Evolutionary conservation across 2,329 filamentous ascomycete genomes (phyloP).

Genomic region (Sporothrix pallida): DNA sequence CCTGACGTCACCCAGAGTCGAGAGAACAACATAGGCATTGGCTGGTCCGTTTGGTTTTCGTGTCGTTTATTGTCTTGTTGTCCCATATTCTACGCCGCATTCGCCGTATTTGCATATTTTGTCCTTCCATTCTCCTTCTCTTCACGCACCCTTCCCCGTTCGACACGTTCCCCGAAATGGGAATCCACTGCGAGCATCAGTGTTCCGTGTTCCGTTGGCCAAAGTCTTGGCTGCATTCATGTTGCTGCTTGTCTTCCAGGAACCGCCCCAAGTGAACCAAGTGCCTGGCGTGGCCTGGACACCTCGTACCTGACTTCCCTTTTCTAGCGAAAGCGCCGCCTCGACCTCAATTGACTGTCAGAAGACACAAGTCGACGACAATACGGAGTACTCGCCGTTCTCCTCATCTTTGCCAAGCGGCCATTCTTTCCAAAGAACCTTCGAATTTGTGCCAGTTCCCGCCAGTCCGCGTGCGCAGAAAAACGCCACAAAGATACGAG

Average conservation of each 20-base stretch:
- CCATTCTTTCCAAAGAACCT: background rate
- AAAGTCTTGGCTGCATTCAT: background rate
- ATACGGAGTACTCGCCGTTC: background rate
- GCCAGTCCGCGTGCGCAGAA: background rate
- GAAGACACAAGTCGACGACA: no score
- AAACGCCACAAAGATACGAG: background rate
- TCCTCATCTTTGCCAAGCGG: background rate
- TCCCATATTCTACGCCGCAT: background rate
- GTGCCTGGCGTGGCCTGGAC: background rate
- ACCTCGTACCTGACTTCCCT: background rate
- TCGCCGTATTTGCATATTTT: background rate
- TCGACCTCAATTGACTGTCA: background rate
- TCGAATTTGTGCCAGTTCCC: no score
- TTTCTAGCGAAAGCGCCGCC: background rate
- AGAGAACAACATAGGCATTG: background rate
- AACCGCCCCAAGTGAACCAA: no score
- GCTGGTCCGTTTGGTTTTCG: background rate
- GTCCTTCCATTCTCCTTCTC: background rate
- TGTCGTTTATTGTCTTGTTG: background rate
- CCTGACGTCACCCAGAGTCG: conserved; percentile 11
- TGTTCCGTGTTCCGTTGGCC: background rate
- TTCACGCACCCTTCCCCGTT: background rate
- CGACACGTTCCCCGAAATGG: background rate
- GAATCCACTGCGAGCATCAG: conserved; percentile 11
- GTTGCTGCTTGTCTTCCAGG: background rate